Evolutionary conservation across 495 filamentous ascomycete species (phyloP).

Genomic region (Hypoxylon fuscum): DNA sequence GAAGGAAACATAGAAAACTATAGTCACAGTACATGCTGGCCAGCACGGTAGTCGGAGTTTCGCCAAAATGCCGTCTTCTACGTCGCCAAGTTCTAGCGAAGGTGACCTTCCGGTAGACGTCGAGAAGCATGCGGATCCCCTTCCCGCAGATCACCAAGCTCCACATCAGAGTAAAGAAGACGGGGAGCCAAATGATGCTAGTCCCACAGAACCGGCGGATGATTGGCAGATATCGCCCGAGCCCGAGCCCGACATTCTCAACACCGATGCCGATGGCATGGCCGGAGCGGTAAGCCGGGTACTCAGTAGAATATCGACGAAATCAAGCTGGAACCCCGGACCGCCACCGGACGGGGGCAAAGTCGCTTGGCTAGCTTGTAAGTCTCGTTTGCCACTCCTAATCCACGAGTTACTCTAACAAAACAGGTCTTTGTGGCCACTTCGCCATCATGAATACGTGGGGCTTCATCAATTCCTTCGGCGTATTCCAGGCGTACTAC

Average conservation of each 20-base stretch:
- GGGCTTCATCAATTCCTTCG: conserved; percentile 72
- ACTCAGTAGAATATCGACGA: conserved; percentile 51
- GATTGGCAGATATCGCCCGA: conserved; percentile 37
- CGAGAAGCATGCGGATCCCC: conserved; percentile 29
- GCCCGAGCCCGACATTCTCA: conserved; percentile 36
- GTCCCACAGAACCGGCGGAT: conserved; percentile 10
- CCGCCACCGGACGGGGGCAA: conserved; percentile 65
- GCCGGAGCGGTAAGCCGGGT: conserved; percentile 43
- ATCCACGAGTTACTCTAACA: conserved; percentile 2
- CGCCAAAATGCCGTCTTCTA: conserved; percentile 26
- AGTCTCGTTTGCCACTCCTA: conserved; percentile 9
- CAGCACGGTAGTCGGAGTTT: background rate
- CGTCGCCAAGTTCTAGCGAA: conserved; percentile 33
- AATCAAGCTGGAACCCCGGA: conserved; percentile 53
- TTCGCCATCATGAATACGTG: conserved; percentile 60
- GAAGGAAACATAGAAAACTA: too few species aligned
- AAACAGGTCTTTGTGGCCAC: conserved; percentile 53
- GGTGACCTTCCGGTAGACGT: conserved; percentile 37
- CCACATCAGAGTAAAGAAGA: conserved; percentile 5
- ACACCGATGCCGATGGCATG: conserved; percentile 40
- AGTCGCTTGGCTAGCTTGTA: conserved; percentile 59
- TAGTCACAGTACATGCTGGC: too few species aligned
- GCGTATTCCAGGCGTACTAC: conserved; percentile 85
- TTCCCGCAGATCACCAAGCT: background rate
- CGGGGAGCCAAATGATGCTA: conserved; percentile 3